Evolutionary conservation across 768 basidiomycete genomes (phyloP).

Genomic region (Xerocomellus chrysenteron): DNA sequence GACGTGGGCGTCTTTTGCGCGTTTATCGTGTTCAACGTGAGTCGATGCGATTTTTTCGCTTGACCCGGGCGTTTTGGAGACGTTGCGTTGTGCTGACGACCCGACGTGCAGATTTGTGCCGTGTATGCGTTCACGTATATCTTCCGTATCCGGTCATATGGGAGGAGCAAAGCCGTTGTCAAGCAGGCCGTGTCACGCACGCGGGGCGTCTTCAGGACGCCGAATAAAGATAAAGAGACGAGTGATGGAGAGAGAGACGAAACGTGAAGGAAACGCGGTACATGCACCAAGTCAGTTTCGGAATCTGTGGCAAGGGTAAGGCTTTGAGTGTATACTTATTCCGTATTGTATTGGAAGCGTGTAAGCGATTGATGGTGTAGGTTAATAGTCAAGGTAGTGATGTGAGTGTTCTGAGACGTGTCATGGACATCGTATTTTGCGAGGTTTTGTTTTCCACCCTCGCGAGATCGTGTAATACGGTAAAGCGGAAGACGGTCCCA

Average conservation of each 20-base stretch:
- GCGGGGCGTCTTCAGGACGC: not conserved
- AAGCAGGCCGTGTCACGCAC: not conserved
- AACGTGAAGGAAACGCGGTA: not conserved
- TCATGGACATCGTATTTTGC: too few species aligned
- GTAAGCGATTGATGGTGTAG: not conserved
- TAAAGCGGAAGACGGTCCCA: not conserved
- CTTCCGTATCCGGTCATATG: constrained; percentile 45
- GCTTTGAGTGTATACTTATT: not conserved
- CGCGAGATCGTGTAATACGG: not conserved
- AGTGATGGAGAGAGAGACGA: not conserved
- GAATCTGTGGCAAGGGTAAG: not conserved
- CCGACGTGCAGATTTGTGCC: constrained; percentile 37
- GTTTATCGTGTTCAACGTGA: constrained; percentile 44
- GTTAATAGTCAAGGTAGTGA: not conserved
- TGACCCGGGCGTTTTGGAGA: too few species aligned
- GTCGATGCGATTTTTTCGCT: constrained; percentile 11
- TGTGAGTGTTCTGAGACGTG: not conserved
- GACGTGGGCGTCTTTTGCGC: constrained; percentile 47
- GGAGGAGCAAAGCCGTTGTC: constrained; percentile 3
- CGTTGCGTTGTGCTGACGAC: not conserved
- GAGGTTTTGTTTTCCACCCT: not conserved
- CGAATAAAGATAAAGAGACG: not conserved
- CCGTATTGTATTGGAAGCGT: not conserved
- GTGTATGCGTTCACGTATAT: constrained; percentile 56
- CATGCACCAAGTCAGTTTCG: not conserved